phyloP scores from a whole-genome alignment of 257 asterid species.

The Craterostigma plantagineum region DNA sequence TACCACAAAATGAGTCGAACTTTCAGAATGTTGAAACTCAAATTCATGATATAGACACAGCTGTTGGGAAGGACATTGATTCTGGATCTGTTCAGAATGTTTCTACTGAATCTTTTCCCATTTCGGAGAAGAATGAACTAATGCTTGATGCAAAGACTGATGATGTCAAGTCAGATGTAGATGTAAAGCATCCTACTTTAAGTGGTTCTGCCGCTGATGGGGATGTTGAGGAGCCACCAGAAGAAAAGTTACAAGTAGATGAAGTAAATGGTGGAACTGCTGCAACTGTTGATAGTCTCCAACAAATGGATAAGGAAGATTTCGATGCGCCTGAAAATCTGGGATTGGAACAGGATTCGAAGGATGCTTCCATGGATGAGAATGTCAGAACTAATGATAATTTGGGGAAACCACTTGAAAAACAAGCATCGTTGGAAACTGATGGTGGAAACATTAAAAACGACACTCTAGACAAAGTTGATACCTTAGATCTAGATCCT shows the following conservation, averaged over 20 bases:
- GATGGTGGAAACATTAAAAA: no score
- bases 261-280: constrained; percentile 14
- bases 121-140: constrained; percentile 54
- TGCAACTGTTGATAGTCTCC: constrained; percentile 14
- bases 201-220: constrained; percentile 26
- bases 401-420: no score
- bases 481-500: constrained; percentile 24
- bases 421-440: no score
- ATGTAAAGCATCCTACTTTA: constrained; percentile 36
- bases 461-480: constrained; percentile 13
- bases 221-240: constrained; percentile 16
- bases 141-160: constrained; percentile 55
- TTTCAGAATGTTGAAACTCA: constrained; percentile 12
- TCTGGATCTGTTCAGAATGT: constrained; percentile 40
- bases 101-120: constrained; percentile 48
- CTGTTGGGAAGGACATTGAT: constrained; percentile 55
- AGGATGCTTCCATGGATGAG: no score
- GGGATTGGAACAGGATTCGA: no score
- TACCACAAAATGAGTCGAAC: constrained; percentile 11
- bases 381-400: no score
- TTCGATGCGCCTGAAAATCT: no score
- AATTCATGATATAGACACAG: constrained; percentile 20
- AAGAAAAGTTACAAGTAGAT: not conserved
- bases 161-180: constrained; percentile 52
- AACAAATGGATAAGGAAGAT: no score